A percentile compares a stretch with the other conserved stretches of the same genome.
Evolutionary conservation across 1,284 basidiomycete genomes (phyloP).

Genomic region (Anthracocystis panici-leucophaei): DNA sequence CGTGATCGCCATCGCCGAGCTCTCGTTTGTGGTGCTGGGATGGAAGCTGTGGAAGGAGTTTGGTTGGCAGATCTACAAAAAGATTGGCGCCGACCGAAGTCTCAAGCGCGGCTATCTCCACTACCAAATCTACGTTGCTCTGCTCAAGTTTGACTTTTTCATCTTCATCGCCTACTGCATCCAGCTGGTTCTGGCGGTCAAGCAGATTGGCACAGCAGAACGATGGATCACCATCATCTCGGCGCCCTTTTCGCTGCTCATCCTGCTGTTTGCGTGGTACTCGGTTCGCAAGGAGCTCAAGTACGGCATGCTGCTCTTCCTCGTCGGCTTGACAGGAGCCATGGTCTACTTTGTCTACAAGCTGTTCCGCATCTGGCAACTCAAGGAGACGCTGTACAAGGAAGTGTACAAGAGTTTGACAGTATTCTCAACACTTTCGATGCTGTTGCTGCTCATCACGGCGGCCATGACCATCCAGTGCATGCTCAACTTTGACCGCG

Average conservation of each 20-base stretch:
- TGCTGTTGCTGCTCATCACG: constrained; percentile 55
- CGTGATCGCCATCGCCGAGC: constrained; percentile 54
- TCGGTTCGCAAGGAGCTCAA: constrained; percentile 57
- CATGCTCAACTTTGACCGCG: constrained; percentile 61
- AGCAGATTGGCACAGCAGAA: constrained; percentile 54
- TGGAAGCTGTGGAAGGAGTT: constrained; percentile 62
- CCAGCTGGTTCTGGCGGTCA: constrained; percentile 61
- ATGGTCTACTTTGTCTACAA: constrained; percentile 64
- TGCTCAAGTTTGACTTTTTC: constrained; percentile 65
- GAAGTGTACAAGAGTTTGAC: constrained; percentile 65
- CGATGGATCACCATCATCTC: constrained; percentile 60
- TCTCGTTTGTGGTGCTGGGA: constrained; percentile 50
- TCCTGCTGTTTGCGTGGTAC: constrained; percentile 60
- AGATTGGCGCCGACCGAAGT: constrained; percentile 59
- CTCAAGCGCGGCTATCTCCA: constrained; percentile 55
- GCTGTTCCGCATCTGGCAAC: constrained; percentile 60
- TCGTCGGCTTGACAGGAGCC: constrained; percentile 51
- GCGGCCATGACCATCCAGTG: constrained; percentile 55
- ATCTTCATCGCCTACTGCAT: constrained; percentile 62
- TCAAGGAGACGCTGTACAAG: constrained; percentile 44
- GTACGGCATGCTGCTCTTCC: constrained; percentile 52
- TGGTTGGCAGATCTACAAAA: constrained; percentile 64
- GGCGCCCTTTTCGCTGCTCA: constrained; percentile 52
- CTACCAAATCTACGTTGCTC: constrained; percentile 60
- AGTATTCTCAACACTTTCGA: constrained; percentile 59